Conservation (phyloP, 345 rosid genomes). For the Camelina sativa region DNA sequence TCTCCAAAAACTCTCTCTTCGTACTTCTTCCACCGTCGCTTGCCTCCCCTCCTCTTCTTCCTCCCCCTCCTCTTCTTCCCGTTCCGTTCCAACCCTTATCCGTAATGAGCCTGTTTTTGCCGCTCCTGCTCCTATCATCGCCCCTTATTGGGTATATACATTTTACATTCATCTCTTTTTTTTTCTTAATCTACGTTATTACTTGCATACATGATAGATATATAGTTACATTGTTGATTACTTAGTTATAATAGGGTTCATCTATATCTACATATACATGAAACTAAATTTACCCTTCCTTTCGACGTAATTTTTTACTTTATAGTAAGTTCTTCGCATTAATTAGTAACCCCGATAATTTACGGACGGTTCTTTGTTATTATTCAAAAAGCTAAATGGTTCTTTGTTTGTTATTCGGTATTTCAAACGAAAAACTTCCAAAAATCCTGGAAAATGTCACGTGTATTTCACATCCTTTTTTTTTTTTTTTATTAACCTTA, state of each 20-base stretch:
- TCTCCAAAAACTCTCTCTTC: slow-evolving; percentile 45
- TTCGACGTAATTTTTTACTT: not conserved
- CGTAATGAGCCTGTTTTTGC: slow-evolving; percentile 78
- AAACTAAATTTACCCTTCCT: not conserved
- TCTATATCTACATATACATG: not conserved
- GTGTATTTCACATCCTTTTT: slow-evolving; percentile 28
- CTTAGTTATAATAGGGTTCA: not conserved
- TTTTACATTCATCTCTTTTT: slow-evolving; percentile 10
- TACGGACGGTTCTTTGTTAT: not conserved
- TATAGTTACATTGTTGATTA: slow-evolving; percentile 4
- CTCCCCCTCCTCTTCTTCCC: slow-evolving; percentile 35
- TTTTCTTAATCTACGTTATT: slow-evolving; percentile 25
- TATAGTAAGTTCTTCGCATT: not conserved
- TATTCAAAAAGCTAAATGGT: not conserved
- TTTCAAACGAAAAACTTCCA: slow-evolving; percentile 29
- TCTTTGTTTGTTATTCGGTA: not conserved
- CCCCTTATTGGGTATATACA: slow-evolving; percentile 57
- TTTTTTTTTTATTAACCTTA: slow-evolving; percentile 10
- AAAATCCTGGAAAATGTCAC: slow-evolving; percentile 26
- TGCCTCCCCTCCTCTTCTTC: slow-evolving; percentile 40
- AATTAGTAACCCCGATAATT: not conserved
- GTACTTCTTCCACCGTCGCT: slow-evolving; percentile 54
- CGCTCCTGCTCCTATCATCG: slow-evolving; percentile 68
- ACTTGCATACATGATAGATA: not conserved
- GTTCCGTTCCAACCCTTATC: slow-evolving; percentile 66